Base-by-base conservation (phyloP, 768 basidiomycete genomes). In the Tricholoma furcatifolium region DNA sequence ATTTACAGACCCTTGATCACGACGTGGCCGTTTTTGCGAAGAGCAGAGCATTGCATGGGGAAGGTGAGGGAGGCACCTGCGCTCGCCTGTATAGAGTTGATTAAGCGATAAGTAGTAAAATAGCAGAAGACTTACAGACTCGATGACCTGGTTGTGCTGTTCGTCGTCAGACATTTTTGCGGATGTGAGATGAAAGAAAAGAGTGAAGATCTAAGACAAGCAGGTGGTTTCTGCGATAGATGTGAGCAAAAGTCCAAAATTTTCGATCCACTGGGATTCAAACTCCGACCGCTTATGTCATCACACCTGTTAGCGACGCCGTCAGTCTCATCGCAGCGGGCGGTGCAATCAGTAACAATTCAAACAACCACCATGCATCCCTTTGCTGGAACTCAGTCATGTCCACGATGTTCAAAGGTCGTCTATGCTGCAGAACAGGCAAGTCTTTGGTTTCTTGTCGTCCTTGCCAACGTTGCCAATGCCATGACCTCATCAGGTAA, bases 41-140 rank as follows among this genome's bases (percentile, higher is more conserved):
- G 88, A 64, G 93, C 94, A 70, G 96, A 98, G 78, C 97, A 98
- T 80, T 93, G 91, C 86, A 84, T 89, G 62, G 90, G 90, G 76
- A 67, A 90, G 67, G 91, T 91, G 70, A 72, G 62, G 57, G 90
- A 91, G 65, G 90, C 89, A 59, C 86, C 87, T 55, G 90, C 81
- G 67, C 61, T 77, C 63, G 82, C 83, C 88, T 91, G 60, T 90
- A 59, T 23, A 30, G 6, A 17, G 24, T 11, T 43, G 50, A 51
- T 51, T 39, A 34, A n/a, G 10, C 34, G 50, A 51, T 51, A 51
- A 51, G 43, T 18, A 5, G 36, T 38, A 5, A 51, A 43, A 1
- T 2, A 21, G 5, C 7, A 17, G 56, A 43, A 27, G 38, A 61
- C 77, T 53, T 47, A 88, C 89, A 78, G 83, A 77, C 78, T 95